A percentile compares a stretch with the other conserved stretches of the same genome.
Evolutionary conservation across 164 flowering plant species (phyloP).

Genomic region (Annona squamosa): DNA sequence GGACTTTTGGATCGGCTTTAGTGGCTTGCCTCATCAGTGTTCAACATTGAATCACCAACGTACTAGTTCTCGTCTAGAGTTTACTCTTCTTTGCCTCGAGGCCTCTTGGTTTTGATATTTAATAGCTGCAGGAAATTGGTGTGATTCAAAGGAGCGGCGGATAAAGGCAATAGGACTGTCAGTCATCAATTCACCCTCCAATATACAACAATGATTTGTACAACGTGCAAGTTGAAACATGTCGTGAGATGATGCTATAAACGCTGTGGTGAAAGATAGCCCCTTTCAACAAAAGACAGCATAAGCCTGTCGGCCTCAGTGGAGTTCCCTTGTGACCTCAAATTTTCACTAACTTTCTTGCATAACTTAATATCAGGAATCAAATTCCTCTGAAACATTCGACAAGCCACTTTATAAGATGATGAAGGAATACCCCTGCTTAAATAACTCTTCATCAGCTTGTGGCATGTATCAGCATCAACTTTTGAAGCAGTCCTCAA

Average conservation of each 20-base stretch:
- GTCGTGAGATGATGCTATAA: slow-evolving; percentile 1
- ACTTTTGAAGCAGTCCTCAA: slow-evolving; percentile 60
- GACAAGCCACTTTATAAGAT: slow-evolving; percentile 73
- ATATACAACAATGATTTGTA: neutral
- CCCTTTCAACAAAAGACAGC: slow-evolving; percentile 73
- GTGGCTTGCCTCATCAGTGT: neutral
- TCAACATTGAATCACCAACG: neutral
- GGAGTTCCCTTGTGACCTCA: slow-evolving; percentile 42
- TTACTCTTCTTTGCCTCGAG: neutral
- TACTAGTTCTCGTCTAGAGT: neutral
- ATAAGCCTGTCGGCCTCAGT: slow-evolving; percentile 71
- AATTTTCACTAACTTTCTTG: slow-evolving; percentile 51
- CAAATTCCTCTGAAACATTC: slow-evolving; percentile 77
- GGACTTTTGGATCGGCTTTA: neutral
- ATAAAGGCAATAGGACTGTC: neutral
- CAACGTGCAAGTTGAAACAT: neutral
- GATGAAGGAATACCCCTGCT: slow-evolving; percentile 40
- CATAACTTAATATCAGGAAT: slow-evolving; percentile 75
- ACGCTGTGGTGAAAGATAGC: slow-evolving; percentile 30
- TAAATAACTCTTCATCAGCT: slow-evolving; percentile 63
- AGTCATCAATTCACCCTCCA: neutral
- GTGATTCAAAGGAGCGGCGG: too few relatives aligned
- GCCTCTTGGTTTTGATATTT: neutral
- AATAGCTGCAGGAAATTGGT: neutral
- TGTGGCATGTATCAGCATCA: slow-evolving; percentile 67